Evolutionary conservation across 495 filamentous ascomycete species (phyloP), one percentile per base, ranked within the genome.

Genomic region (Talaromyces stipitatus): DNA sequence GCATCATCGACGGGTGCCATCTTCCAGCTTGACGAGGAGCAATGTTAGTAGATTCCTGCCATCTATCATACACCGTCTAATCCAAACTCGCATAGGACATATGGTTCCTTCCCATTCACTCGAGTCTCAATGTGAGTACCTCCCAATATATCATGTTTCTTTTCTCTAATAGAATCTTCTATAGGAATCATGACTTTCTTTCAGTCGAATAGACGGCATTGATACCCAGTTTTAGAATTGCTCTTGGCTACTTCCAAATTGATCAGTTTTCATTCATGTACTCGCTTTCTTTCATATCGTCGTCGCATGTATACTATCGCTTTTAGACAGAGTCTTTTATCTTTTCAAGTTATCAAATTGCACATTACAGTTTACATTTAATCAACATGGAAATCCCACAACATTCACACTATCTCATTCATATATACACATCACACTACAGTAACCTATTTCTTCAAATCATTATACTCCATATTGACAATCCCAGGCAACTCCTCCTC

Each of bases 401-500:
- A n/a, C n/a, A n/a, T n/a, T n/a, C n/a, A n/a, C n/a, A n/a, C n/a
- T n/a, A n/a, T n/a, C n/a, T n/a, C n/a, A n/a, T n/a, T n/a, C n/a
- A n/a, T n/a, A n/a, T n/a, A n/a, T n/a, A n/a, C n/a, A n/a, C n/a
- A n/a, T n/a, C n/a, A n/a, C n/a, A n/a, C n/a, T n/a, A n/a, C n/a
- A n/a, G n/a, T n/a, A 38, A 41, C 3, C 12, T 29, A 55, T 14
- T 55, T 55, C 20, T 55, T n/a, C n/a, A 45, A 14, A 9, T 14
- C 41, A 43, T 57, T 14, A 54, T 58, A 52, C 71, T 85, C 81
- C 24, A 65, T 56, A 16, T 78, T 73, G 20, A 87, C 78, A 53
- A 76, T 72, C 11, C 66, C 62, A 2, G 77, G 71, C 18, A 88
- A 59, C 55, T 80, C 73, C 0, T 81, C 79, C 57, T 78, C 61